Conservation (phyloP, 2,329 filamentous ascomycete species). For the Escovopsis sp. region DNA sequence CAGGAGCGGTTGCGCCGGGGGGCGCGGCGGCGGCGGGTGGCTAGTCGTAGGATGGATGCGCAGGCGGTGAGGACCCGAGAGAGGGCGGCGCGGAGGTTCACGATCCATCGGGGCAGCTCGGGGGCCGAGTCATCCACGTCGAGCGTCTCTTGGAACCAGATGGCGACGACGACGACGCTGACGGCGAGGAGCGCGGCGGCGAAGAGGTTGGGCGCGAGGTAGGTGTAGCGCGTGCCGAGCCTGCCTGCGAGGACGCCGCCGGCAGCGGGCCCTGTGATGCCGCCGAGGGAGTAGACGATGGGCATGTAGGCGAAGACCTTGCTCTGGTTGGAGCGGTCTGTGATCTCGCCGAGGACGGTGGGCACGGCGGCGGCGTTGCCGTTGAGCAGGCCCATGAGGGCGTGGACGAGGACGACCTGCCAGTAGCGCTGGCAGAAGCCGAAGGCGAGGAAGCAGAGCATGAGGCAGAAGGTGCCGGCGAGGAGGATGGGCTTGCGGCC, state of each 20-base stretch:
- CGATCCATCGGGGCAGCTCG: conserved; percentile 19
- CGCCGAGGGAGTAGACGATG: conserved; percentile 88
- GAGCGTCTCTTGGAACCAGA: conserved; percentile 74
- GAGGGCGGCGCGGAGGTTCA: conserved; percentile 10
- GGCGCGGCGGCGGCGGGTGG: conserved; percentile 3
- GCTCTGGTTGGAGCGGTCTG: conserved; percentile 88
- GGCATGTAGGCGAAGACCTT: conserved; percentile 87
- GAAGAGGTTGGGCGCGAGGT: conserved; percentile 69
- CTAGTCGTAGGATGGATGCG: conserved; percentile 10
- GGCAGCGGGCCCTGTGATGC: conserved; percentile 83
- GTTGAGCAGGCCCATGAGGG: conserved; percentile 83
- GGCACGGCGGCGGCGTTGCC: conserved; percentile 91
- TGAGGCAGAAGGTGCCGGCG: conserved; percentile 67
- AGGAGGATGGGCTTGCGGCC: conserved; percentile 64
- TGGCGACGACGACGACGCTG: conserved; percentile 56
- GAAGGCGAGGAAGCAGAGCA: conserved; percentile 68
- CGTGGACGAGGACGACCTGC: conserved; percentile 76
- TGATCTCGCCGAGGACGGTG: conserved; percentile 87
- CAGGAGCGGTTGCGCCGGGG: conserved; percentile 17
- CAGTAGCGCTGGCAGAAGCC: conserved; percentile 71
- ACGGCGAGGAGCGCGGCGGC: conserved; percentile 55
- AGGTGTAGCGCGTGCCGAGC: conserved; percentile 53
- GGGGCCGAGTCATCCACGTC: conserved; percentile 16
- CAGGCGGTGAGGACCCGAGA: background rate
- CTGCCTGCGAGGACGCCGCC: conserved; percentile 67